Evolutionary conservation across 805 yeast genomes (phyloP).

Genomic region (Candida awuae): DNA sequence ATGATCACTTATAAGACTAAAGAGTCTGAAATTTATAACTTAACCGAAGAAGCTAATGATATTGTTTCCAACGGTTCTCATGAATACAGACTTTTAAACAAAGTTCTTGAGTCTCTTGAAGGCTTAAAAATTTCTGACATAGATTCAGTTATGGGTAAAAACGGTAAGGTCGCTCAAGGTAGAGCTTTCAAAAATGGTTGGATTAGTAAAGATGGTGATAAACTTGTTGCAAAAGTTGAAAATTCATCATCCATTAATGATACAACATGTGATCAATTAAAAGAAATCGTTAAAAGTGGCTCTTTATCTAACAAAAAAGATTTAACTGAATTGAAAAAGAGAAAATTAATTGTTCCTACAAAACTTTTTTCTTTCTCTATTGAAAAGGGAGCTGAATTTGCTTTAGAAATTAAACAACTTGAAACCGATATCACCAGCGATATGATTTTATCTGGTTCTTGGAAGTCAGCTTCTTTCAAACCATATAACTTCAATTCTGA

Average conservation of each 20-base stretch:
- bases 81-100: conserved; percentile 71
- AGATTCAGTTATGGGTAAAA: conserved; percentile 60
- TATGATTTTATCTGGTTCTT: conserved; percentile 74
- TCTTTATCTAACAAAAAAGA: conserved; percentile 51
- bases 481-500: conserved; percentile 94
- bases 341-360: conserved; percentile 69
- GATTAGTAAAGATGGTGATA: conserved; percentile 84
- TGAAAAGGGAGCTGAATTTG: conserved; percentile 76
- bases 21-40: conserved; percentile 68
- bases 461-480: conserved; percentile 82
- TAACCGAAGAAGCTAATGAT: conserved; percentile 76
- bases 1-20: conserved; percentile 68
- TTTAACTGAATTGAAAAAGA: conserved; percentile 81
- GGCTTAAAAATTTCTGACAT: conserved; percentile 80
- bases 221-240: conserved; percentile 53
- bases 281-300: conserved; percentile 49
- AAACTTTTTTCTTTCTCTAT: conserved; percentile 72
- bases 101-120: conserved; percentile 65
- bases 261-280: conserved; percentile 56
- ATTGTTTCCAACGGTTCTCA: conserved; percentile 80
- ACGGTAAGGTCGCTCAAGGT: conserved; percentile 91
- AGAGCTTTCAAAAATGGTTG: conserved; percentile 97
- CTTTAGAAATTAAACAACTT: conserved; percentile 65
- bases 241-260: conserved; percentile 49
- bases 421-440: conserved; percentile 95